These are phyloP conservation scores for Nitzschia sp. DNA, from an alignment of 108 stramenopile species.

Conservation along the genomic window DNA sequence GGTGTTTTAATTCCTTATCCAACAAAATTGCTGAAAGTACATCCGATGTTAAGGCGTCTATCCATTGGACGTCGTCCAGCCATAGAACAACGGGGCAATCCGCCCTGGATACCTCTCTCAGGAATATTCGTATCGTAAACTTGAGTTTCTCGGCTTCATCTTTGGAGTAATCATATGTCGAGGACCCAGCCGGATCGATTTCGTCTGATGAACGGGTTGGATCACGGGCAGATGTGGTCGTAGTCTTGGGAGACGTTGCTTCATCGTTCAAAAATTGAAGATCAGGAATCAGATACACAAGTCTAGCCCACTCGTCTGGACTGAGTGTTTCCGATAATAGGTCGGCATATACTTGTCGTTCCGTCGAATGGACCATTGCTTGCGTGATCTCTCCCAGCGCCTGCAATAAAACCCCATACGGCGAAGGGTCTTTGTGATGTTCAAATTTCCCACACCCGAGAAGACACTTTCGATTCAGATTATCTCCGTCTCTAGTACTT, in stretches of 20 bases:
- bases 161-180: background rate
- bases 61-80: slow-evolving; percentile 4
- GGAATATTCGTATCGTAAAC: background rate
- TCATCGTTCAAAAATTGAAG: background rate
- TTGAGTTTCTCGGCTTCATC: background rate
- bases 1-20: slow-evolving; percentile 1
- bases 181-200: background rate
- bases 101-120: background rate
- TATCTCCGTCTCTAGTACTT: background rate
- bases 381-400: background rate
- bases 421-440: background rate
- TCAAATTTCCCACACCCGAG: background rate
- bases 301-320: background rate
- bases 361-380: background rate
- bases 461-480: background rate
- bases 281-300: background rate
- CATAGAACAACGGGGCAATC: background rate
- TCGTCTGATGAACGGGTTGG: background rate
- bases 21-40: slow-evolving; percentile 6
- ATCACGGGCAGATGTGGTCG: background rate
- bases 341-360: background rate
- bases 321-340: background rate
- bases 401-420: background rate
- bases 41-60: background rate
- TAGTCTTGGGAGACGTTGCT: background rate